Evolutionary conservation across 2,329 filamentous ascomycete genomes (phyloP).

Genomic region (Alternaria conjuncta): DNA sequence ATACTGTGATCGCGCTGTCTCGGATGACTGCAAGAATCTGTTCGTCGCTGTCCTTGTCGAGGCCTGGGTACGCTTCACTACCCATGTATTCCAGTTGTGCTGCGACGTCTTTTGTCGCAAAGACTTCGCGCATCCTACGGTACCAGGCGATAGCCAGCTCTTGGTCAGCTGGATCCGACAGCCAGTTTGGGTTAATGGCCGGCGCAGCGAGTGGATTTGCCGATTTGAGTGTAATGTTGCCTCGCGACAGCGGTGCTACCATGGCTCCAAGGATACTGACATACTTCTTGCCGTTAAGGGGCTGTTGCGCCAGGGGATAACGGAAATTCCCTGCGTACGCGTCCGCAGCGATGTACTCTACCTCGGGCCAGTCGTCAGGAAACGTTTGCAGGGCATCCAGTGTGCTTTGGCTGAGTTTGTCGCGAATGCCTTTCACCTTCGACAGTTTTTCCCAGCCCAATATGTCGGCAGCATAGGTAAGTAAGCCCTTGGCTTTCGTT

Average conservation of each 20-base stretch:
- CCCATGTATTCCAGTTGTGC: background rate
- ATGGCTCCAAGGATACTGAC: background rate
- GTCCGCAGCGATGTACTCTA: constrained; percentile 2
- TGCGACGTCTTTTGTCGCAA: background rate
- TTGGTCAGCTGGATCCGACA: background rate
- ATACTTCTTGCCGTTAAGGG: background rate
- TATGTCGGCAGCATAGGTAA: background rate
- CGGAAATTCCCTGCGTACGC: background rate
- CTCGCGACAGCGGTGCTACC: background rate
- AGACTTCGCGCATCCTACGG: background rate
- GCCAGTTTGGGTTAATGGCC: background rate
- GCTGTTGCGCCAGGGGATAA: background rate
- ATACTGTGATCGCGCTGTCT: constrained; percentile 17
- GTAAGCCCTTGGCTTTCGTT: background rate
- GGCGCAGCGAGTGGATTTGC: background rate
- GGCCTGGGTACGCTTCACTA: background rate
- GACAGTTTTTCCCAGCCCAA: background rate
- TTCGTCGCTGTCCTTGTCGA: background rate
- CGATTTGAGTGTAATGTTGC: background rate
- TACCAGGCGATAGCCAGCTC: background rate
- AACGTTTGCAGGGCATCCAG: background rate
- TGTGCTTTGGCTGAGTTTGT: background rate
- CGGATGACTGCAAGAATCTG: constrained; percentile 42
- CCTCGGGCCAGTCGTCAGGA: constrained; percentile 5
- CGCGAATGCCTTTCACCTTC: background rate